These are phyloP conservation scores for Mycena kentingensis DNA, from an alignment of 768 basidiomycete species.

Conservation along the genomic window DNA sequence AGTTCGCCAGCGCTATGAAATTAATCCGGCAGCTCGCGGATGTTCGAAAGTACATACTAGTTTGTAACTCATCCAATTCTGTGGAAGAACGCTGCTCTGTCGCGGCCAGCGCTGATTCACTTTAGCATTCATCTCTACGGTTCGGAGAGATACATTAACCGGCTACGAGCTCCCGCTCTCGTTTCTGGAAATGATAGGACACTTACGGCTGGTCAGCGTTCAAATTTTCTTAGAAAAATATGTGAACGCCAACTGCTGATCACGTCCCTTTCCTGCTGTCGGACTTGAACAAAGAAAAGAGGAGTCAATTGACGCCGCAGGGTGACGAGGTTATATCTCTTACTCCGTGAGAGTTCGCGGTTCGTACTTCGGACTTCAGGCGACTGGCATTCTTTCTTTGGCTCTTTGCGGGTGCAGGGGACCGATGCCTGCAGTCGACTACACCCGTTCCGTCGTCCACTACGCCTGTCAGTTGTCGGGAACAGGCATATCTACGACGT, in stretches of 20 bases:
- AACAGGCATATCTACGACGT: too few relatives aligned
- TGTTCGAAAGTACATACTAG: neutral
- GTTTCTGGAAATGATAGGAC: slow-evolving; percentile 19
- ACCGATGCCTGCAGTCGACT: too few relatives aligned
- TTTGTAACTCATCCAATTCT: slow-evolving; percentile 12
- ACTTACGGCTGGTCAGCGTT: neutral
- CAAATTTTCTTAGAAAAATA: neutral
- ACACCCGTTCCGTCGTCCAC: too few relatives aligned
- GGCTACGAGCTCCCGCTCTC: slow-evolving; percentile 12
- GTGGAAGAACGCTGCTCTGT: slow-evolving; percentile 13
- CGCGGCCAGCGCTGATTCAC: slow-evolving; percentile 7
- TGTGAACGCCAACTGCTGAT: slow-evolving; percentile 10
- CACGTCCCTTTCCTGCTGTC: slow-evolving; percentile 17
- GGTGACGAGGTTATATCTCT: too few relatives aligned
- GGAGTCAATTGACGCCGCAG: too few relatives aligned
- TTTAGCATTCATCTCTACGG: neutral
- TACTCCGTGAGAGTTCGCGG: too few relatives aligned
- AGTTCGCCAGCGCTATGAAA: neutral
- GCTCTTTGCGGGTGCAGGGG: too few relatives aligned
- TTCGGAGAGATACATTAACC: neutral
- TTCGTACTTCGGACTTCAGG: too few relatives aligned
- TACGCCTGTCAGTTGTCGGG: too few relatives aligned
- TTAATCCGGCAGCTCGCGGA: neutral
- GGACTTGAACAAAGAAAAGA: slow-evolving; percentile 3
- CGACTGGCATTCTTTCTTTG: too few relatives aligned